Base-by-base conservation (phyloP, 2,329 filamentous ascomycete genomes). In the Arachnomyces sp. region DNA sequence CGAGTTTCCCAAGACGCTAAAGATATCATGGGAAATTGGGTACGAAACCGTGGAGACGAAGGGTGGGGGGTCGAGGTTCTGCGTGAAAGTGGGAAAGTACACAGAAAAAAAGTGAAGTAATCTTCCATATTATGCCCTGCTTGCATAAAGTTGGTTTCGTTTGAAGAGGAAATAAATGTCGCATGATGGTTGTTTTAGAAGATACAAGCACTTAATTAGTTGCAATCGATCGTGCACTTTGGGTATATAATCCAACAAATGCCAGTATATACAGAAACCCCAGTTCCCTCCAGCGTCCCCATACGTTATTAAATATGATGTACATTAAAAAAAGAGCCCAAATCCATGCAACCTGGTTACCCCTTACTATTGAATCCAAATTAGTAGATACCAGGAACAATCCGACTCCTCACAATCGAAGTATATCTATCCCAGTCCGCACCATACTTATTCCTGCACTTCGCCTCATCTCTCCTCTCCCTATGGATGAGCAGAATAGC, bases 401-500 rank as follows among this genome's bases (percentile, higher is more conserved):
- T 93, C 57, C 81, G 77, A 63, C 76, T 94, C 44, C 73, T 79
- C 33, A 95, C 90, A 57, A 80, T 74, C 63, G 81, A 79, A 63
- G 84, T 88, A 65, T 95, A 96, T 65, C 79, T 76, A 47, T 88
- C 78, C 89, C 90, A 96, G 58, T 95, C 88, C 51, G 81, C 81
- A 17, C 89, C 89, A 56, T 96, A 96, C 72, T 96, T 96, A 57
- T 76, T 76, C 47, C 76, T 72, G 63, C 90, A 96, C 71, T 94
- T 94, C 60, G 86, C 84, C 51, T 95, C 89, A 51, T 96, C 90
- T 39, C 90, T 76, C 43, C 79, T 70, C 59, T 94, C 88, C 14
- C 90, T 82, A 60, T 95, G 90, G 39, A 95, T 70, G 8, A 96
- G 72, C 46, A 96, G 66, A 9, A 94, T 67, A 3, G 81, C 88